Evolutionary conservation across 2,329 filamentous ascomycete genomes (phyloP), one percentile per base, ranked within the genome.

Genomic region (Botrytis byssoidea): DNA sequence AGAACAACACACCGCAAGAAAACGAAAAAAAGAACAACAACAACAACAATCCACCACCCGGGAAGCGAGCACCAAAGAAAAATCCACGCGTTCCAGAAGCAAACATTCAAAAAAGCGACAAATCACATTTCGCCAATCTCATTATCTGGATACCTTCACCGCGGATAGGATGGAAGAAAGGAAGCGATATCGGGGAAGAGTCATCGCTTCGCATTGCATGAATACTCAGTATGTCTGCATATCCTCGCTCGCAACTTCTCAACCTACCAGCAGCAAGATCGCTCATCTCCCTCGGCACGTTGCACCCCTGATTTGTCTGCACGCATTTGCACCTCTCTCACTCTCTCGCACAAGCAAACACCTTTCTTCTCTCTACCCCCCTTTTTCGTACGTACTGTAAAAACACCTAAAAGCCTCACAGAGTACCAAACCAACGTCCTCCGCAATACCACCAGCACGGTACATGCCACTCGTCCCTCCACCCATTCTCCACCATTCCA

Each of bases 91-190:
- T 57, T 69, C 48, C 66, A 69, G 66, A 57, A 69, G 48, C 48
- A 69, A 69, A 69, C 66, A 51, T 20, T 32, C 10, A 7, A 7
- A 51, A 51, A 72, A 22, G 40, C 48, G 64, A 73, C 71, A 69
- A 59, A 69, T 69, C 71, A 73, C 29, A 61, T 69, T 48, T 61
- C 71, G 71, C 40, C 42, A 69, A 69, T 73, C 71, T 73, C 71
- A 51, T 44, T 20, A 1, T 60, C 1, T 35, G 29, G 18, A 22
- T 7, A 20, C 29, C 32, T 35, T 10, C 57, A 60, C 57, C 57
- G 18, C 57, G 46, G 32, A 60, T 22, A 35, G 29, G 57, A 35
- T 10, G 5, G 18, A 57, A 16, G n/a, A 4, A 35, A 35, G 29
- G 7, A 67, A 67, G 32, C 65, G 65, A 55, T 67, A 29, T 55